Evolutionary conservation across 768 basidiomycete genomes (phyloP).

Genomic region (Boletus barrowsii): DNA sequence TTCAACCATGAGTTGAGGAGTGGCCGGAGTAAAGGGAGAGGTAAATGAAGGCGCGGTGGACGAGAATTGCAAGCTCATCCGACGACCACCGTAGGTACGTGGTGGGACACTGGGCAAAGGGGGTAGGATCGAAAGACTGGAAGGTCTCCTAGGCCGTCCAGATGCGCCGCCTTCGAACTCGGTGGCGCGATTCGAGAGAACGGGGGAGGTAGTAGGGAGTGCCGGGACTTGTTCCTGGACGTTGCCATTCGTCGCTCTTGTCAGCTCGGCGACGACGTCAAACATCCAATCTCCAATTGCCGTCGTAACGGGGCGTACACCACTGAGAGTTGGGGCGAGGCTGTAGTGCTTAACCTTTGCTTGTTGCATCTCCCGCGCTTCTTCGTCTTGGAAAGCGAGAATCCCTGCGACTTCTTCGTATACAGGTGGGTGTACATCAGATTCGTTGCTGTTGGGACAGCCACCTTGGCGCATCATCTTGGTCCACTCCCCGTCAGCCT

Average conservation of each 20-base stretch:
- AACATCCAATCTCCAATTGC: slow-evolving; percentile 79
- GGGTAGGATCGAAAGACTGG: slow-evolving; percentile 39
- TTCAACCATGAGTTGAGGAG: slow-evolving; percentile 24
- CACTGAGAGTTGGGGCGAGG: slow-evolving; percentile 31
- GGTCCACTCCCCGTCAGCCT: slow-evolving; percentile 61
- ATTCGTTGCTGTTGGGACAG: slow-evolving; percentile 40
- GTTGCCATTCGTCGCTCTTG: slow-evolving; percentile 26
- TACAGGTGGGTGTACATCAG: slow-evolving; percentile 25
- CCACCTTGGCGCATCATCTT: slow-evolving; percentile 69
- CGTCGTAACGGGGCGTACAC: slow-evolving; percentile 51
- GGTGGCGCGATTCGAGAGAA: slow-evolving; percentile 20
- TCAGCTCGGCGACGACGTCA: slow-evolving; percentile 69
- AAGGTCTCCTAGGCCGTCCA: slow-evolving; percentile 20
- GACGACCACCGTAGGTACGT: slow-evolving; percentile 28
- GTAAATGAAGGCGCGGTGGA: slow-evolving; percentile 48
- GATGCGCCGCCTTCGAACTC: slow-evolving; percentile 22
- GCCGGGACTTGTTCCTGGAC: slow-evolving; percentile 9
- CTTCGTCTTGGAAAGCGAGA: slow-evolving; percentile 44
- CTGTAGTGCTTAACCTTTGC: slow-evolving; percentile 41
- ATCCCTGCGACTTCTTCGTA: slow-evolving; percentile 44
- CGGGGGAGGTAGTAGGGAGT: slow-evolving; percentile 16
- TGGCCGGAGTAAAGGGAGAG: slow-evolving; percentile 16
- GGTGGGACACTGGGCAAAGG: slow-evolving; percentile 28
- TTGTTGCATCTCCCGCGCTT: slow-evolving; percentile 27
- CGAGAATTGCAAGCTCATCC: slow-evolving; percentile 63